Evolutionary conservation across 2,329 filamentous ascomycete genomes (phyloP).

Genomic region (Colletotrichum filicis): DNA sequence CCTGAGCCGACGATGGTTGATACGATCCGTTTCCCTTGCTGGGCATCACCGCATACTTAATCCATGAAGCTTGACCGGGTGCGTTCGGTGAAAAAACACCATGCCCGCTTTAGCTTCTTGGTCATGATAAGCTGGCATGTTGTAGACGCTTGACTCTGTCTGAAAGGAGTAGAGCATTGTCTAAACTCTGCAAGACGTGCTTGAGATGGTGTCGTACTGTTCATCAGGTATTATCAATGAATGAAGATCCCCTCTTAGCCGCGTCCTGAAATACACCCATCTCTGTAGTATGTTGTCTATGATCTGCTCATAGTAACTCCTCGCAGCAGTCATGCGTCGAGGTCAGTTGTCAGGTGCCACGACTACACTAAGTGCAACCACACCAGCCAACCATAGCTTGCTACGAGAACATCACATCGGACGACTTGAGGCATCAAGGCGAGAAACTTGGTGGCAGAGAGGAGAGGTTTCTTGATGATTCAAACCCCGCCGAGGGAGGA

Average conservation of each 20-base stretch:
- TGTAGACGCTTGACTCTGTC: not conserved
- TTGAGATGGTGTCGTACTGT: not conserved
- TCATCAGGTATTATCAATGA: not conserved
- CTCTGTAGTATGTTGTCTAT: not conserved
- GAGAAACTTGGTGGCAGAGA: conserved; percentile 3
- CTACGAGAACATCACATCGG: not conserved
- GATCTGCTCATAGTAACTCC: not conserved
- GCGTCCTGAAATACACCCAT: not conserved
- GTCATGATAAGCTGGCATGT: not conserved
- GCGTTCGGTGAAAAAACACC: too few relatives aligned
- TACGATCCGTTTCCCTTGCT: too few relatives aligned
- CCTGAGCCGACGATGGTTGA: not conserved
- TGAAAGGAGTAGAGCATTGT: not conserved
- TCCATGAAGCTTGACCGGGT: too few relatives aligned
- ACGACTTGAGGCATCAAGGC: not conserved
- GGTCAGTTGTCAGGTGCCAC: not conserved
- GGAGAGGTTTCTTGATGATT: conserved; percentile 18
- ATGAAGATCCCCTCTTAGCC: not conserved
- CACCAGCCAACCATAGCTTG: not conserved
- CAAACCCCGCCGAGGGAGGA: not conserved
- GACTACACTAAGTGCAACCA: not conserved
- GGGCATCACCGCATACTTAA: too few relatives aligned
- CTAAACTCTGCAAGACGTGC: not conserved
- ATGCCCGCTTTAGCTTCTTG: too few relatives aligned
- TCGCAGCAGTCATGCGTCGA: not conserved